Evolutionary conservation across 1,139 yeast species (phyloP).

Genomic region (Wickerhamomyces sp.): DNA sequence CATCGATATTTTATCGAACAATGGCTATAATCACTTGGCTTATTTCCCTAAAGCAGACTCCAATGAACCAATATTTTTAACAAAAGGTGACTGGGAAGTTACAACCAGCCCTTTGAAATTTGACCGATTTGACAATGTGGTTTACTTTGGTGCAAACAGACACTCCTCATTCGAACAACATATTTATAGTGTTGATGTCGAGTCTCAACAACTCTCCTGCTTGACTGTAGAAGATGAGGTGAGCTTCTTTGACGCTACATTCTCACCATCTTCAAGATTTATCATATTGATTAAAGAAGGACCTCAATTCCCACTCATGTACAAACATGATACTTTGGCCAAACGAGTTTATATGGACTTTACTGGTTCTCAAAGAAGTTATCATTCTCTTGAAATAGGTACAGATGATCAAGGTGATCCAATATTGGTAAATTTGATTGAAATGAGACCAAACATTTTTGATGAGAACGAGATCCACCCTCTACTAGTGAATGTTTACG

Average conservation of each 20-base stretch:
- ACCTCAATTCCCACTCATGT: constrained; percentile 63
- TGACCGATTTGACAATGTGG: constrained; percentile 43
- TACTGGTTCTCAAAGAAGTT: constrained; percentile 46
- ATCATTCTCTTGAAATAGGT: constrained; percentile 40
- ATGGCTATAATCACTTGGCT: constrained; percentile 65
- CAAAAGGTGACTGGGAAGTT: constrained; percentile 69
- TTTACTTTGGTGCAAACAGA: constrained; percentile 64
- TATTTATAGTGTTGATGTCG: constrained; percentile 40
- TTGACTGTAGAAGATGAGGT: constrained; percentile 45
- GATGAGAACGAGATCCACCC: constrained; percentile 55
- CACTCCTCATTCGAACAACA: constrained; percentile 54
- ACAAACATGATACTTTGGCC: constrained; percentile 21
- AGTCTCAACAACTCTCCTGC: constrained; percentile 26
- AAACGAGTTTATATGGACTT: constrained; percentile 25
- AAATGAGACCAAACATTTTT: constrained; percentile 65
- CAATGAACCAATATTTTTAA: constrained; percentile 42
- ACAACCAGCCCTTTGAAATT: constrained; percentile 49
- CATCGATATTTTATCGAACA: constrained; percentile 66
- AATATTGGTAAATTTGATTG: constrained; percentile 53
- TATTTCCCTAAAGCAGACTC: constrained; percentile 49
- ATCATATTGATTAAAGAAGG: constrained; percentile 57
- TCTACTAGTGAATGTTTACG: constrained; percentile 69
- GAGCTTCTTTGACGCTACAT: constrained; percentile 55
- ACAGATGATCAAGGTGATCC: constrained; percentile 24
- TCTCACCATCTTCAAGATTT: constrained; percentile 55